Base-by-base conservation (phyloP, 768 basidiomycete species). In the Naganishia onofrii region DNA sequence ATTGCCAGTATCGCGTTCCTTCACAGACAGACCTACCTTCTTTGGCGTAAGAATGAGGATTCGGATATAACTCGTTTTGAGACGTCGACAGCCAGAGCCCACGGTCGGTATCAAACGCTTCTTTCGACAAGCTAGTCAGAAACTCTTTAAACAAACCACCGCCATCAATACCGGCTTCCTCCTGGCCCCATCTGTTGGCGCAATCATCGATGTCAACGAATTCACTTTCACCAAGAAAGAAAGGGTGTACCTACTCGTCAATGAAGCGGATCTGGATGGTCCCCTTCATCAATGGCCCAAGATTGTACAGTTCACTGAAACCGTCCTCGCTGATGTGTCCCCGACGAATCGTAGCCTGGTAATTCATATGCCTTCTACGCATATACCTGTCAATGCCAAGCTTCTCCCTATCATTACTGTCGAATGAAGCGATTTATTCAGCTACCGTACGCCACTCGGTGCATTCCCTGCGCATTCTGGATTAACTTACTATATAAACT, bases 61-160 rank as follows among this genome's bases (percentile, higher is more conserved):
- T 94, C 0, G 96, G 96, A 77, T 97, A 99, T 54, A 99, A 83
- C 80, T 97, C 93, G 67, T 96, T 91, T 81, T 92, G 90, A 80
- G 87, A 87, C 69, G 89, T 99, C 31, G 87, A 88, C 31, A 95
- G 84, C 96, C 96, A 99, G 5, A 99, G 83, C 12, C 96, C 96
- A 5, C 93, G 88, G 76, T 98, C 88, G 1, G 90, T 89, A 76
- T 99, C 93, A 71, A 99, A 98, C 0, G 91, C 95, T 78, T 98
- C 95, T 76, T 90, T 93, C 69, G 88, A 89, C 21, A 99, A 80
- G 17, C 90, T 91, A 1, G 93, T 99, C 76, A 98, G 86, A 74
- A 98, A 96, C 80, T 98, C 96, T 79, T 98, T 99, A 84, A 96
- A 98, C 5, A 98, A 88, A 0, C 96, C 96, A 2, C 96, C 94